These are phyloP conservation scores for Spergularia marina DNA, from an alignment of 148 eudicot species.

Conservation along the genomic window DNA sequence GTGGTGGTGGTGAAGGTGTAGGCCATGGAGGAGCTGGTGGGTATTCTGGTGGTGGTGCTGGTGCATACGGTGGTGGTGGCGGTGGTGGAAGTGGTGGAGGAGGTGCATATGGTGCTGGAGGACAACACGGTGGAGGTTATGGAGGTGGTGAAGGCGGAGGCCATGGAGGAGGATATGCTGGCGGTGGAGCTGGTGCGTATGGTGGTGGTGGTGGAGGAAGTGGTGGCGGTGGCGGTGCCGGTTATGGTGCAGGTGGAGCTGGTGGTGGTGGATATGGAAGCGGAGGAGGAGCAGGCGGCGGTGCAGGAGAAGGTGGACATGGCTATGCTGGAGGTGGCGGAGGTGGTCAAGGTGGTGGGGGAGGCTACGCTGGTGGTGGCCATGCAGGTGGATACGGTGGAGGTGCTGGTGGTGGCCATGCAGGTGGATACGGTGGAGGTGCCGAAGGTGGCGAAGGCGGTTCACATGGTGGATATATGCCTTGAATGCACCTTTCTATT, in stretches of 20 bases:
- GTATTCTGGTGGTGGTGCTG: constrained; percentile 21
- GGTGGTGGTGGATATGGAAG: constrained; percentile 23
- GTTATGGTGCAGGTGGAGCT: constrained; percentile 8
- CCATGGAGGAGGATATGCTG: neutral
- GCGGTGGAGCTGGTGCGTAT: constrained; percentile 18
- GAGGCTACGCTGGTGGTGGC: constrained; percentile 22
- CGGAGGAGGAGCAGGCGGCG: constrained; percentile 26
- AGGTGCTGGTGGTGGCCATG: constrained; percentile 32
- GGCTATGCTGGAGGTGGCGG: constrained; percentile 41
- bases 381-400: constrained; percentile 31
- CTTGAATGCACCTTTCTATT: constrained; percentile 13
- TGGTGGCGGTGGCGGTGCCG: constrained; percentile 25
- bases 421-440: constrained; percentile 29
- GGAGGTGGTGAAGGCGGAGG: constrained; percentile 15
- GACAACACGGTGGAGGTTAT: constrained; percentile 11
- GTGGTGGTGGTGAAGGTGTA: constrained; percentile 29
- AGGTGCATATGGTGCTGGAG: constrained; percentile 25
- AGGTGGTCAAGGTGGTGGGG: constrained; percentile 38
- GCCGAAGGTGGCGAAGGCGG: constrained; percentile 38
- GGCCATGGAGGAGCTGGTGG: constrained; percentile 26
- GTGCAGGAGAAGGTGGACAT: constrained; percentile 33
- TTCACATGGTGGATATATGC: constrained; percentile 28
- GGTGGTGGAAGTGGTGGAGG: constrained; percentile 24
- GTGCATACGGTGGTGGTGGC: constrained; percentile 25
- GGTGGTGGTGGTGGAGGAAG: constrained; percentile 14